Evolutionary conservation across 108 stramenopile species (phyloP).

Genomic region (Cyclostephanos invisitatus): DNA sequence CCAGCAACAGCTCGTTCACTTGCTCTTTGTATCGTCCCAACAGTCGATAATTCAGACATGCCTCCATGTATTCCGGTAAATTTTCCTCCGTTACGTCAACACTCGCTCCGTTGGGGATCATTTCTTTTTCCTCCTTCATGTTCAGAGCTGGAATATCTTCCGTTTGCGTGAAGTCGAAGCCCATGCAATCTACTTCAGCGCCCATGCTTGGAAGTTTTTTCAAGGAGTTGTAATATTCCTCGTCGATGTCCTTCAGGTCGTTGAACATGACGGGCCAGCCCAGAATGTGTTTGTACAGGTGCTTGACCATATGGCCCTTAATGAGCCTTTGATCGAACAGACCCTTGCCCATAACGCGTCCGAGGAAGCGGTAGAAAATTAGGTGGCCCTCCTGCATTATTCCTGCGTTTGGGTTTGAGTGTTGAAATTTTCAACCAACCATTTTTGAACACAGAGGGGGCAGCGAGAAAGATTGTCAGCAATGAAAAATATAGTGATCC

Average conservation of each 20-base stretch:
- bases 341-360: slow-evolving; percentile 97
- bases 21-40: slow-evolving; percentile 86
- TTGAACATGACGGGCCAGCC: slow-evolving; percentile 89
- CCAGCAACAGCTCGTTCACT: slow-evolving; percentile 87
- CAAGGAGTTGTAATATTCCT: slow-evolving; percentile 73
- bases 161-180: slow-evolving; percentile 91
- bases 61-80: slow-evolving; percentile 94
- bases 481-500: too few species aligned
- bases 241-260: slow-evolving; percentile 82
- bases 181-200: slow-evolving; percentile 33
- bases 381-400: slow-evolving; percentile 80
- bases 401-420: slow-evolving; percentile 30
- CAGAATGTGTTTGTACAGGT: slow-evolving; percentile 97
- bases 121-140: slow-evolving; percentile 70
- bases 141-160: slow-evolving; percentile 78
- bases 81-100: slow-evolving; percentile 94
- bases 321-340: slow-evolving; percentile 95
- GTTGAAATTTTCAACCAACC: not conserved
- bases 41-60: slow-evolving; percentile 86
- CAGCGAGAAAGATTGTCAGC: not conserved
- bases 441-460: not conserved
- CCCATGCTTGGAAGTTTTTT: slow-evolving; percentile 59
- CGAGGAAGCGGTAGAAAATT: slow-evolving; percentile 94
- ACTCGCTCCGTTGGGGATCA: slow-evolving; percentile 83
- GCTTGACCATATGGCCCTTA: slow-evolving; percentile 95